A percentile compares a stretch with the other conserved stretches of the same genome.
Conservation (phyloP, 805 yeast species). For the Saccharomyces kudriavzevii region DNA sequence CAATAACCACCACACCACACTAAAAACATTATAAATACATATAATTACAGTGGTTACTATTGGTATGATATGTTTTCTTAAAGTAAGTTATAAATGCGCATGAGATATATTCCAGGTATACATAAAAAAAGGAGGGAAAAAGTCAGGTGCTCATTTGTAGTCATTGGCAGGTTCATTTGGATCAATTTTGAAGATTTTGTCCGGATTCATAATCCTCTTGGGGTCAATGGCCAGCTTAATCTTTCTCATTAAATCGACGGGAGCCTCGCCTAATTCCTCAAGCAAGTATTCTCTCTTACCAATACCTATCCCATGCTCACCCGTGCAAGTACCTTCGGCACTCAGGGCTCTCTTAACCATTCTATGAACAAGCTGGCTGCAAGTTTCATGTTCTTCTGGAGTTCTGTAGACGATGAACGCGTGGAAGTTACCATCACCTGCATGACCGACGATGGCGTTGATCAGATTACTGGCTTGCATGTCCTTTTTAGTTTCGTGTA, state of each 20-base stretch:
- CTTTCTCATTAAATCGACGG: slow-evolving; percentile 65
- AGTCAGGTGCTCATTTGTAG: not conserved
- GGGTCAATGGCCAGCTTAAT: slow-evolving; percentile 71
- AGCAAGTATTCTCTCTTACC: slow-evolving; percentile 59
- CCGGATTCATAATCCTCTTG: slow-evolving; percentile 65
- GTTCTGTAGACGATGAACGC: slow-evolving; percentile 52
- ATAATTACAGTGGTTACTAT: no score
- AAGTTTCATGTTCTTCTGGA: slow-evolving; percentile 40
- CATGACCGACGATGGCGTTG: slow-evolving; percentile 67
- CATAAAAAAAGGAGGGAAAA: not conserved
- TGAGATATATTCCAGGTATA: not conserved
- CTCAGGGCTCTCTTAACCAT: slow-evolving; percentile 61
- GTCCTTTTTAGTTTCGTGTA: slow-evolving; percentile 53
- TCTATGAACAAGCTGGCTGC: slow-evolving; percentile 43
- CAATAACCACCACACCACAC: no score
- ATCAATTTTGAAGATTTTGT: slow-evolving; percentile 65
- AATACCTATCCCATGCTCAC: slow-evolving; percentile 81
- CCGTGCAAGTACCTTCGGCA: slow-evolving; percentile 77
- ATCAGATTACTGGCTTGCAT: slow-evolving; percentile 44
- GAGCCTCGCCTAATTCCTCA: slow-evolving; percentile 57
- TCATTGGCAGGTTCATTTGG: slow-evolving; percentile 32
- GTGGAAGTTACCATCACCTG: slow-evolving; percentile 81
- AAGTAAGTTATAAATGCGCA: not conserved
- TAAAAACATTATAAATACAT: no score
- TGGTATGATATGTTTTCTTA: not conserved